Base-by-base conservation (phyloP, 1,284 basidiomycete species). In the Puccinia triticina region DNA sequence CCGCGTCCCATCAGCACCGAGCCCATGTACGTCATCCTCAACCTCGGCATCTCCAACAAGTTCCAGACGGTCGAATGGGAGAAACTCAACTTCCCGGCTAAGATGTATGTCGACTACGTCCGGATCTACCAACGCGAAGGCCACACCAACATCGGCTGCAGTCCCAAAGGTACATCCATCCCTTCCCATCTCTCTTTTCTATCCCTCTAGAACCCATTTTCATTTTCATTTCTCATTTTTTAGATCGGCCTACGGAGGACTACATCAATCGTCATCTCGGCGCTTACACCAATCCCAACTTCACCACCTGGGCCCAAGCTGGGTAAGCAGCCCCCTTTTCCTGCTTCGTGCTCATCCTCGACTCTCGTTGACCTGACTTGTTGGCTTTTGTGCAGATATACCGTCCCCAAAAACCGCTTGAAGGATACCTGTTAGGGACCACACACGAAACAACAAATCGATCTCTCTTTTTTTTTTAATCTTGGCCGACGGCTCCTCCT, bases 81-180 rank as follows among this genome's bases (percentile, higher is more conserved):
- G 1, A 81, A 81, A 71, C 55, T 81, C 16, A 87, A 86, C 1
- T 94, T 93, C 88, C 94, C 94, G 0, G 89, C 89, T 0, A 89
- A 88, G 11, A 92, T 95, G 92, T 88, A 88, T 37, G 88, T 96
- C 78, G 94, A 97, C 85, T 96, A 91, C 87, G 90, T 96, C 64
- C 90, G 94, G 11, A 92, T 96, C 2, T 95, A 94, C 86, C 93
- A 94, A 87, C 66, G 69, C 18, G 78, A 81, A 46, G 78, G 78
- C n/a, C 78, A 81, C 43, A 72, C 55, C 14, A 72, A 81, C 23
- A 81, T 81, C 46, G 78, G 78, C 11, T 81, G 78, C 74, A 74
- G 46, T 73, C 78, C 78, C 21, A 73, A 72, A 73, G 71, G 78
- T 81, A 37, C 0, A 26, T 61, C 37, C 10, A 43, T 29, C 7